Evolutionary conservation across 2,329 filamentous ascomycete genomes (phyloP).

Genomic region (Calonectria ilicicola): DNA sequence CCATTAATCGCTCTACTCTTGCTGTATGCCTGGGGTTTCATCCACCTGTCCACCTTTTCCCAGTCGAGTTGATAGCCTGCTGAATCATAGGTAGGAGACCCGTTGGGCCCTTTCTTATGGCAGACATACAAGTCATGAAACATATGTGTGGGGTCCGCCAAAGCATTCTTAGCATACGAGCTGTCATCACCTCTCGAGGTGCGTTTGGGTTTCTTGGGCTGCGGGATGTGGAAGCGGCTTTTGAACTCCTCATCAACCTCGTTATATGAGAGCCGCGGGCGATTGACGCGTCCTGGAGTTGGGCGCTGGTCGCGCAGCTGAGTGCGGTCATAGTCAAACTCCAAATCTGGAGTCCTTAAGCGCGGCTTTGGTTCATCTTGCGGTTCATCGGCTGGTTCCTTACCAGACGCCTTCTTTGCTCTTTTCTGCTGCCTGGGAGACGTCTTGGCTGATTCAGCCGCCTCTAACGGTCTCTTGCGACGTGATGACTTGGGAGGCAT

Average conservation of each 20-base stretch:
- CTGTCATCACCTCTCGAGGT: not conserved
- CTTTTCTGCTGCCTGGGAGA: not conserved
- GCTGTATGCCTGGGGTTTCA: constrained; percentile 28
- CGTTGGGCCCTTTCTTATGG: constrained; percentile 30
- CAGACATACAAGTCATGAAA: constrained; percentile 31
- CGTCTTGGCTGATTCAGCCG: not conserved
- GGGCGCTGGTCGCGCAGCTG: constrained; percentile 26
- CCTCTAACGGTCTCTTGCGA: not conserved
- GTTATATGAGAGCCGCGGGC: not conserved
- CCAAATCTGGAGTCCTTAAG: constrained; percentile 15
- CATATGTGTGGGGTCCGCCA: not conserved
- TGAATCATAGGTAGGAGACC: constrained; percentile 27
- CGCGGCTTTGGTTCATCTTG: not conserved
- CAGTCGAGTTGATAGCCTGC: constrained; percentile 35
- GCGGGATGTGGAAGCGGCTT: constrained; percentile 22
- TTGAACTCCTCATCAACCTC: constrained; percentile 27
- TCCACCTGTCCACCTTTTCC: constrained; percentile 26
- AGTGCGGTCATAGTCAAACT: constrained; percentile 31
- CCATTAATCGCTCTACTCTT: constrained; percentile 21
- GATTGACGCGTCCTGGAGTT: constrained; percentile 28
- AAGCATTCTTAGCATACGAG: not conserved
- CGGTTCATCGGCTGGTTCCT: not conserved
- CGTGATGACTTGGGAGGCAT: not conserved
- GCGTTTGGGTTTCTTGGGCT: not conserved
- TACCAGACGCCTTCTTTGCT: not conserved